Conservation (phyloP, 2,329 filamentous ascomycete species). For the Venturia carpophila region DNA sequence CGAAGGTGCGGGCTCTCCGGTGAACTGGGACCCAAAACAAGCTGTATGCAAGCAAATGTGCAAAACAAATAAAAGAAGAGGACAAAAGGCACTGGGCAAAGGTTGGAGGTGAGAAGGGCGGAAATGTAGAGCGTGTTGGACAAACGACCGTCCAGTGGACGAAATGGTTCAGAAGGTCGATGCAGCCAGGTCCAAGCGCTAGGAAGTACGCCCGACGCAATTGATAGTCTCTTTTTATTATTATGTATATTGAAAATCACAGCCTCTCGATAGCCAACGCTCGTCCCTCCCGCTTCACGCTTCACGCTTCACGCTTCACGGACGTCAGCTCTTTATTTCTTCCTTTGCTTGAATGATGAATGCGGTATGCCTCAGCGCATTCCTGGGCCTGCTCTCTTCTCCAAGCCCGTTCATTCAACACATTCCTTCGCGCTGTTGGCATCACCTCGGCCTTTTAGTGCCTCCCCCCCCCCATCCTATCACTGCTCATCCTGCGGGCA, state of each 20-base stretch:
- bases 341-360: not conserved
- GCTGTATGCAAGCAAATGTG: constrained; percentile 5
- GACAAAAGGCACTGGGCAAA: constrained; percentile 9
- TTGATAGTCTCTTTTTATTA: not conserved
- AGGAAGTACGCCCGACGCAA: not conserved
- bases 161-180: not conserved
- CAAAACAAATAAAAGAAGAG: constrained; percentile 14
- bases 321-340: not conserved
- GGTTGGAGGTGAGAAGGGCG: not conserved
- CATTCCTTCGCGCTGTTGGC: not conserved
- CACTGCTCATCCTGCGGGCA: not conserved
- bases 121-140: not conserved
- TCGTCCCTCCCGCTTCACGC: not conserved
- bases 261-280: not conserved
- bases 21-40: not conserved
- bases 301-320: too few relatives aligned
- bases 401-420: not conserved
- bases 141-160: not conserved
- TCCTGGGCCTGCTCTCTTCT: not conserved
- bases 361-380: not conserved
- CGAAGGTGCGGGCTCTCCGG: not conserved
- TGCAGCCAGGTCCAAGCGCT: not conserved
- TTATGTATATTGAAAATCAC: not conserved
- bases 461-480: not conserved
- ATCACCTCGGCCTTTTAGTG: not conserved